Base-by-base conservation (phyloP, 2,329 filamentous ascomycete genomes). In the Alternaria consortialis region DNA sequence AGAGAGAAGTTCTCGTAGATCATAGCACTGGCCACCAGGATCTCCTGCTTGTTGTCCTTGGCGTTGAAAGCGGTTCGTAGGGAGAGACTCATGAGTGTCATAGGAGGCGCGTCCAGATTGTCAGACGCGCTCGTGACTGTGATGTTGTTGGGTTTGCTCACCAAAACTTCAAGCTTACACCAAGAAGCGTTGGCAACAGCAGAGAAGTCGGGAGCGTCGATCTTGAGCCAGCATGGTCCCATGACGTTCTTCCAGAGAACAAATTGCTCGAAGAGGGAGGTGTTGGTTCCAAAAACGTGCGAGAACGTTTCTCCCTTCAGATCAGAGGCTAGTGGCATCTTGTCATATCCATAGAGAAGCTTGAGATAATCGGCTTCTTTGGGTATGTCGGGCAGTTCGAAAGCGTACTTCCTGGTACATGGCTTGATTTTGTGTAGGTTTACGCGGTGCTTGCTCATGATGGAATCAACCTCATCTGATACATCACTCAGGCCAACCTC, bases 211-310 rank as follows among this genome's bases (percentile, higher is more conserved):
- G 91, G 91, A 67, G 91, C 90, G 67, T 93, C 87, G 56, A 99
- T 95, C 75, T 90, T 94, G 46, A 99, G 86, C 95, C 95, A 99
- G 78, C 95, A 98, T 31, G 95, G 95, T 1, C 95, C 95, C 94
- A 97, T 99, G 70, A 99, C 92, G 75, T 97, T 97, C 82, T 97
- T 98, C 91, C 94, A 97, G 5, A 99, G 85, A 20, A 99, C 95
- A 75, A 99, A 99, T 71, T 99, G 95, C 80, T 99, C 95, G 71
- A 99, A 99, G 0, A 99, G 84, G 1, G 92, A 89, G 0, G 95
- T 99, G 77, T 95, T 97, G 58, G 91, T 91, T 29, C 96, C 95
- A 69, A 99, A 99, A 25, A 97, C 90, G 67, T 92, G 92, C 1
- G 94, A 97, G 75, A 94, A 99, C 0, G 95, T 98, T 77, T 97